Evolutionary conservation across 23 red algal genomes (phyloP).

Genomic region (Pyropia haitanensis): DNA sequence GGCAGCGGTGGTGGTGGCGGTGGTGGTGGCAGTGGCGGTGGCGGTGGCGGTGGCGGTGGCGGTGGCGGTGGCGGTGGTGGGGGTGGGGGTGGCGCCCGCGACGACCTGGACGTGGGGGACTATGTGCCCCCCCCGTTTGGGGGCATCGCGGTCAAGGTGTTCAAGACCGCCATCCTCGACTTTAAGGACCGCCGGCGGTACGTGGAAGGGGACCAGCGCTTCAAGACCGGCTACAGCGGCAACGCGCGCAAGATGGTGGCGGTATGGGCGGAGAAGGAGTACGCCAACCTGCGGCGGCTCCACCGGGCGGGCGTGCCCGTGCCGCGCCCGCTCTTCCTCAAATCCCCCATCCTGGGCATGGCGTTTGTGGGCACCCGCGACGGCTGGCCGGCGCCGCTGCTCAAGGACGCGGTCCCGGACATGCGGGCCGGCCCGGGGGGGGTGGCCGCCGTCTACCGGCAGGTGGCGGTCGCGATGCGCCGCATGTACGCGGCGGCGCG

Average conservation of each 20-base stretch:
- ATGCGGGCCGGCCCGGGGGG: background rate
- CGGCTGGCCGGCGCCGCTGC: slow-evolving; percentile 62
- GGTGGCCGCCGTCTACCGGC: slow-evolving; percentile 36
- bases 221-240: slow-evolving; percentile 54
- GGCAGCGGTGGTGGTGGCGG: background rate
- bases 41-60: background rate
- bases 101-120: slow-evolving; percentile 9
- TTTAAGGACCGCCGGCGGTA: slow-evolving; percentile 93
- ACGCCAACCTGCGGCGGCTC: slow-evolving; percentile 81
- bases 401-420: slow-evolving; percentile 44
- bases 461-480: slow-evolving; percentile 65
- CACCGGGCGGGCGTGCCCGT: slow-evolving; percentile 45
- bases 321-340: slow-evolving; percentile 55
- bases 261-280: slow-evolving; percentile 98
- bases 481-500: slow-evolving; percentile 69
- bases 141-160: slow-evolving; percentile 78
- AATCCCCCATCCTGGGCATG: slow-evolving; percentile 83
- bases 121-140: slow-evolving; percentile 12
- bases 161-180: slow-evolving; percentile 82
- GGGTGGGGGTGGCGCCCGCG: background rate
- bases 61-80: background rate
- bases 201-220: slow-evolving; percentile 86
- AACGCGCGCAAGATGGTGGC: slow-evolving; percentile 86
- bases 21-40: background rate
- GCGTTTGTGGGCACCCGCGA: slow-evolving; percentile 68